phyloP scores from a whole-genome alignment of 106 monocot genomes.

The Gastrodia elata region DNA sequence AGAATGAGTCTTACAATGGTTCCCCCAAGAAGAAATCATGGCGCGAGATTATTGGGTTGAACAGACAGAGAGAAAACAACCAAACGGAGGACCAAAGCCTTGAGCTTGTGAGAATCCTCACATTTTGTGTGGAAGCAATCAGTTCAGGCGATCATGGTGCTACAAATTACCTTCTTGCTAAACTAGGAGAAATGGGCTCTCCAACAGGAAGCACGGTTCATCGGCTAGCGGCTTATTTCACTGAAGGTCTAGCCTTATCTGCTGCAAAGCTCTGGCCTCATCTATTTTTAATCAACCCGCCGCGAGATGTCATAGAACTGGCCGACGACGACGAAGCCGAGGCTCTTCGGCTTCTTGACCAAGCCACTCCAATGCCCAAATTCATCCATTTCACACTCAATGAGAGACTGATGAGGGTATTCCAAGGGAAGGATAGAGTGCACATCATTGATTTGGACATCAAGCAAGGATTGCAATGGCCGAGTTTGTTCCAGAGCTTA shows the following conservation, averaged over 20 bases:
- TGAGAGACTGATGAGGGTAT: slow-evolving; percentile 44
- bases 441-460: slow-evolving; percentile 88
- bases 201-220: slow-evolving; percentile 51
- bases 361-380: slow-evolving; percentile 53
- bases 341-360: slow-evolving; percentile 47
- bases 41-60: neutral
- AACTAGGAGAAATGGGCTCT: slow-evolving; percentile 58
- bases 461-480: slow-evolving; percentile 89
- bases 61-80: neutral
- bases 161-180: slow-evolving; percentile 40
- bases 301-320: slow-evolving; percentile 20
- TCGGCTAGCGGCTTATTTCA: slow-evolving; percentile 59
- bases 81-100: slow-evolving; percentile 32
- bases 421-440: slow-evolving; percentile 55
- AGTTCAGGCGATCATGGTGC: slow-evolving; percentile 32
- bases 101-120: slow-evolving; percentile 62
- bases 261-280: slow-evolving; percentile 55
- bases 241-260: slow-evolving; percentile 55
- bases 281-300: slow-evolving; percentile 37
- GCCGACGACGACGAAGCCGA: slow-evolving; percentile 26
- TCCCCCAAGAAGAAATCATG: slow-evolving; percentile 10
- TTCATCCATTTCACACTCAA: slow-evolving; percentile 78
- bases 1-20: slow-evolving; percentile 9
- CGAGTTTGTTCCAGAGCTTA: slow-evolving; percentile 57
- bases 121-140: slow-evolving; percentile 50